A percentile compares a stretch with the other conserved stretches of the same genome.
phyloP scores from a whole-genome alignment of 805 yeast genomes.

The Kuraishia molischiana region DNA sequence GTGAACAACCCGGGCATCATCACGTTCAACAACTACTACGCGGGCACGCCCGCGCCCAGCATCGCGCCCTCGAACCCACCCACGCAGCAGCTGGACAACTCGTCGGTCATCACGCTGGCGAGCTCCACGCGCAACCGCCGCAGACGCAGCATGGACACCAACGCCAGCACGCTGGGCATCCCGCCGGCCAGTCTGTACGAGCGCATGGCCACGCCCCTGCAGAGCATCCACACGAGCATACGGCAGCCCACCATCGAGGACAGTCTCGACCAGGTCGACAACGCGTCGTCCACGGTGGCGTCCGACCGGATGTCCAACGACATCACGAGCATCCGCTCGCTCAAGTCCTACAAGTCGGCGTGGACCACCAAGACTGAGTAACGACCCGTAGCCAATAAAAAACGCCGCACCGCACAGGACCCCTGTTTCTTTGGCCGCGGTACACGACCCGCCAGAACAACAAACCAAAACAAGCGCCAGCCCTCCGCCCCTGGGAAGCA shows the following conservation, averaged over 20 bases:
- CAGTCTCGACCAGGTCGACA: background rate
- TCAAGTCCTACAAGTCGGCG: background rate
- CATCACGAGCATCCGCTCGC: slow-evolving; percentile 9
- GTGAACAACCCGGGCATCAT: slow-evolving; percentile 6
- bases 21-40: background rate
- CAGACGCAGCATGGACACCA: slow-evolving; percentile 32
- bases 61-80: background rate
- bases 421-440: no score
- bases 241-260: slow-evolving; percentile 2
- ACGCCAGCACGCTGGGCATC: slow-evolving; percentile 58
- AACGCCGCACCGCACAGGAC: no score
- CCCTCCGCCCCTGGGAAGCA: no score
- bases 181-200: slow-evolving; percentile 69
- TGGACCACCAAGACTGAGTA: background rate
- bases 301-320: slow-evolving; percentile 9
- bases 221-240: slow-evolving; percentile 9
- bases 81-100: slow-evolving; percentile 7
- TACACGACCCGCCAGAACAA: no score
- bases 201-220: slow-evolving; percentile 21
- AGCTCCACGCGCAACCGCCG: slow-evolving; percentile 21
- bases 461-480: no score
- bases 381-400: no score
- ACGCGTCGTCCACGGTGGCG: slow-evolving; percentile 8
- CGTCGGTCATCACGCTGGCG: slow-evolving; percentile 22
- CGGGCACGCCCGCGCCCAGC: background rate